A percentile compares a stretch with the other conserved stretches of the same genome.
Evolutionary conservation across 495 filamentous ascomycete species (phyloP).

Genomic region (Podospora australis): DNA sequence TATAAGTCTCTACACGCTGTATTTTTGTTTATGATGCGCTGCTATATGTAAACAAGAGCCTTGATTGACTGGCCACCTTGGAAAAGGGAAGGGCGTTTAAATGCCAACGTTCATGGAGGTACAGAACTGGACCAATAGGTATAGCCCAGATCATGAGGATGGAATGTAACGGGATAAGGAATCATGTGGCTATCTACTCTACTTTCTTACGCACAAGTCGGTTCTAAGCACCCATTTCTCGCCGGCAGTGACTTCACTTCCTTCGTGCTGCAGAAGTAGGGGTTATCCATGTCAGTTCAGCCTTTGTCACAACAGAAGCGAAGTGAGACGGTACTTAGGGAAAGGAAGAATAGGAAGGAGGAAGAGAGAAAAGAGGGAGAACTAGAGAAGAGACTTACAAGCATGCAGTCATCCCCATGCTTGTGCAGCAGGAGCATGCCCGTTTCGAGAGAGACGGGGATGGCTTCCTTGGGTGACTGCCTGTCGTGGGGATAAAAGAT

Average conservation of each 20-base stretch:
- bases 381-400: constrained; percentile 34
- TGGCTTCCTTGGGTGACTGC: constrained; percentile 49
- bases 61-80: too few species aligned
- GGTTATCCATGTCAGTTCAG: not conserved
- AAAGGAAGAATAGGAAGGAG: not conserved
- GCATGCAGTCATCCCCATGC: constrained; percentile 81
- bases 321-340: not conserved
- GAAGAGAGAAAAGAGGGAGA: not conserved
- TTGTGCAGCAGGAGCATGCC: constrained; percentile 83
- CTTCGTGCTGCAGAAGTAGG: constrained; percentile 56
- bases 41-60: too few species aligned
- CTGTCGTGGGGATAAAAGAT: constrained; percentile 80
- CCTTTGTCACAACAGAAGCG: not conserved
- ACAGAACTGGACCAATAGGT: too few species aligned
- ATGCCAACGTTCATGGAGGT: too few species aligned
- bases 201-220: constrained; percentile 68
- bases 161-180: too few species aligned
- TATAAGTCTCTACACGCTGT: too few species aligned
- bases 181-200: too few species aligned
- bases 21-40: too few species aligned
- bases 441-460: constrained; percentile 65
- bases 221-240: constrained; percentile 93
- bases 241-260: constrained; percentile 66
- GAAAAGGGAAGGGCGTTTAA: too few species aligned
- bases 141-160: too few species aligned